phyloP scores from a whole-genome alignment of 2,329 filamentous ascomycete genomes.

The Phialemonium atrogriseum region DNA sequence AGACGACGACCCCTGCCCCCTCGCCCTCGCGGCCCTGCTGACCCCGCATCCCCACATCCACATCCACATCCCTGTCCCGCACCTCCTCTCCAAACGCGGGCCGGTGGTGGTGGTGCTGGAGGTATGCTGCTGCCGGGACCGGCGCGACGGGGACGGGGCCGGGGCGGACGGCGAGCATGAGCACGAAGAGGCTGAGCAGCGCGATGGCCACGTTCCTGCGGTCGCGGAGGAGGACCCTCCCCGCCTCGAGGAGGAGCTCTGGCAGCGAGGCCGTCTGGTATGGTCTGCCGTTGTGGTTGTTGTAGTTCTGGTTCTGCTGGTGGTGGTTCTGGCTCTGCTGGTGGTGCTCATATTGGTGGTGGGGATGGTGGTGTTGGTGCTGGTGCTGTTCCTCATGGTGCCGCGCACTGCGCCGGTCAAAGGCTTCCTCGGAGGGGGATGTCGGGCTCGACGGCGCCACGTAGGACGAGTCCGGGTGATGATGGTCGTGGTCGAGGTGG shows the following conservation, averaged over 20 bases:
- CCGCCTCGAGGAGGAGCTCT: slow-evolving; percentile 45
- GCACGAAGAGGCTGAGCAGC: slow-evolving; percentile 42
- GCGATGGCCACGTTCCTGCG: slow-evolving; percentile 52
- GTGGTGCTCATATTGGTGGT: slow-evolving; percentile 4
- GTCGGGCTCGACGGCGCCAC: neutral
- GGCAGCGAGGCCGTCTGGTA: slow-evolving; percentile 40
- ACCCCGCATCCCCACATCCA: too few relatives aligned
- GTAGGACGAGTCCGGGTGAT: slow-evolving; percentile 3
- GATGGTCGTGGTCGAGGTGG: slow-evolving; percentile 7
- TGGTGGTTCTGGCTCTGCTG: slow-evolving; percentile 4
- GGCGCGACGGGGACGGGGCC: too few relatives aligned
- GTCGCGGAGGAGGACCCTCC: slow-evolving; percentile 46
- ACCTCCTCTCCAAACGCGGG: too few relatives aligned
- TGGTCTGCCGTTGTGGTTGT: slow-evolving; percentile 1
- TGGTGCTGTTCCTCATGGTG: slow-evolving; percentile 6
- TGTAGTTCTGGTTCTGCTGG: neutral
- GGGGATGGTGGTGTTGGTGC: slow-evolving; percentile 5
- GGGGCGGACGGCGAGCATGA: slow-evolving; percentile 37
- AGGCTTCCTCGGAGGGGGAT: slow-evolving; percentile 8
- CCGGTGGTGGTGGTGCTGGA: neutral
- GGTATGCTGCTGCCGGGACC: slow-evolving; percentile 3
- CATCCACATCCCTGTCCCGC: too few relatives aligned
- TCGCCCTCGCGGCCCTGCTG: neutral
- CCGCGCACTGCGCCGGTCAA: slow-evolving; percentile 8
- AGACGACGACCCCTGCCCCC: neutral